Percentiles rank a stretch among this genome's conserved stretches.
Conservation (phyloP, 208 protist genomes). For the Trypanosoma mega region DNA sequence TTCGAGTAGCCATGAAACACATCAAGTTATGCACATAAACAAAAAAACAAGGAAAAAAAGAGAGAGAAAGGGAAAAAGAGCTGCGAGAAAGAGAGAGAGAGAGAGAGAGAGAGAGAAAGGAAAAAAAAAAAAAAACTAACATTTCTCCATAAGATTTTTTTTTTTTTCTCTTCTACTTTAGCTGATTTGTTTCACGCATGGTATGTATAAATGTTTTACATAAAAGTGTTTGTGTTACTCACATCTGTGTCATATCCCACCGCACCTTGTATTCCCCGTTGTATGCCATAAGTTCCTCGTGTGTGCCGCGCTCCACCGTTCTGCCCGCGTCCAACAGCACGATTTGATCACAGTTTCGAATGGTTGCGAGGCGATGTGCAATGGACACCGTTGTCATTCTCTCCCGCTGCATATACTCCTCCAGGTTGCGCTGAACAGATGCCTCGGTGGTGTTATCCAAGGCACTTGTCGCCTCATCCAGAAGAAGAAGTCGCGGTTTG, state of each 20-base stretch:
- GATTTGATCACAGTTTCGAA: constrained; percentile 68
- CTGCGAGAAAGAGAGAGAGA: too few species aligned
- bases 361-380: constrained; percentile 70
- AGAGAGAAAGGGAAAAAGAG: too few species aligned
- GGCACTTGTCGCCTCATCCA: constrained; percentile 62
- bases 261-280: constrained; percentile 31
- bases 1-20: too few species aligned
- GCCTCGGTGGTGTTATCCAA: constrained; percentile 50
- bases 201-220: too few species aligned
- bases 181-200: constrained; percentile 17
- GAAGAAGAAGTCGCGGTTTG: constrained; percentile 51
- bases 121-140: too few species aligned
- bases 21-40: too few species aligned
- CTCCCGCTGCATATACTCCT: constrained; percentile 15
- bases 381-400: constrained; percentile 60
- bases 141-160: neutral
- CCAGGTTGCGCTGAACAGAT: constrained; percentile 27
- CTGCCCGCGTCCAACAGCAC: constrained; percentile 49
- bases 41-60: too few species aligned
- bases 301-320: constrained; percentile 36
- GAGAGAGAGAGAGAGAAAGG: too few species aligned
- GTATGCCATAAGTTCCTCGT: constrained; percentile 38
- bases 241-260: constrained; percentile 30
- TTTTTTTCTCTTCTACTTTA: neutral
- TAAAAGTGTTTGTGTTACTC: too few species aligned